Evolutionary conservation across 225 moss, liverwort and hornwort species (phyloP).

Genomic region (Anthoceros angustus): DNA sequence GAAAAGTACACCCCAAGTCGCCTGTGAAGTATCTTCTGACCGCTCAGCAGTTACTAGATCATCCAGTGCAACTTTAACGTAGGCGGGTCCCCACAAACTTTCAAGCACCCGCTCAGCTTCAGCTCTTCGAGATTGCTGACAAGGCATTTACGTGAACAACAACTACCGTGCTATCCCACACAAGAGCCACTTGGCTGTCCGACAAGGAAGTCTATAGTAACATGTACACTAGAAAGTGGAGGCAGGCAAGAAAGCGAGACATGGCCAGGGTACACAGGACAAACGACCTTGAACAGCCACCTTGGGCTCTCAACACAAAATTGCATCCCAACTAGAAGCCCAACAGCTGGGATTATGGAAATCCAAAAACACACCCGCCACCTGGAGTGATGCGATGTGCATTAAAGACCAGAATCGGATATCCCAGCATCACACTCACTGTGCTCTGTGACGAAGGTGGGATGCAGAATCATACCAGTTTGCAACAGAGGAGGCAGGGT

Average conservation of each 20-base stretch:
- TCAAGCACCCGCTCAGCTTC: constrained; percentile 65
- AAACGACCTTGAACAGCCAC: constrained; percentile 62
- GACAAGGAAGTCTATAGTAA: not conserved
- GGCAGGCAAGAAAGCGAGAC: not conserved
- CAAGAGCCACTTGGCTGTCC: not conserved
- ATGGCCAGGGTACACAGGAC: not conserved
- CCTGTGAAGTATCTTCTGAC: constrained; percentile 36
- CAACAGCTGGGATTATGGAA: constrained; percentile 51
- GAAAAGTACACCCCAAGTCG: constrained; percentile 56
- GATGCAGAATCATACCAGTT: constrained; percentile 33
- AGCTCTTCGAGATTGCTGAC: constrained; percentile 39
- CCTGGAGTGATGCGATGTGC: constrained; percentile 13
- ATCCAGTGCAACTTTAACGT: constrained; percentile 57
- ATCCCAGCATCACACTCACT: not conserved
- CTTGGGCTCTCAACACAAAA: constrained; percentile 79
- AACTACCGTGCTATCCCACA: not conserved
- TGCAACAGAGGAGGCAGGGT: constrained; percentile 35
- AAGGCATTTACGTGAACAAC: constrained; percentile 1
- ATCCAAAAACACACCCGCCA: constrained; percentile 89
- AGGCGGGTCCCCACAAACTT: constrained; percentile 53
- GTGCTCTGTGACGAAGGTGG: too few species aligned
- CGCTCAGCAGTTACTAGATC: constrained; percentile 51
- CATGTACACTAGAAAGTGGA: not conserved
- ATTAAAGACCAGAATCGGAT: not conserved
- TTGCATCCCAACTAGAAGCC: constrained; percentile 58